Base-by-base conservation (phyloP, 352 stramenopile species). In the Phytophthora fragariaefolia region DNA sequence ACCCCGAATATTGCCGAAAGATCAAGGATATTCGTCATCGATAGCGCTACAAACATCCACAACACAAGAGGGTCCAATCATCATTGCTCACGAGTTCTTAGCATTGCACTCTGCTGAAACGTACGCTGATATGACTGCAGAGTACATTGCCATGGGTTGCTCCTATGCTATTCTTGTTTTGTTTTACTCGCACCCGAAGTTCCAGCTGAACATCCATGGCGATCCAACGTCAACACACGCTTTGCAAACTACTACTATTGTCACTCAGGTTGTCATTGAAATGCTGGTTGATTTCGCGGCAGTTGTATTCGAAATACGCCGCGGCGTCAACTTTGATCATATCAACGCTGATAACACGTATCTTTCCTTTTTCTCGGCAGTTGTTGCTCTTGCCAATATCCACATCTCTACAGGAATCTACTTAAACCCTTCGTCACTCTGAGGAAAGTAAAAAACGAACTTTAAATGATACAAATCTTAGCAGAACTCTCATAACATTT, bases 101-200 rank as follows among this genome's bases (percentile, higher is more conserved):
- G 24, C 51, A 17, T 55, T 75, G 5, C 67, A 75, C 26, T 54
- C 50, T 10, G 67, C 56, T 13, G 67, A 71, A 23, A 52, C 66
- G n/a, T 58, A 74, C 46, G 68, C 65, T 4, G 64, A 79, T 28
- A 82, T 83, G 70, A 60, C 59, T 18, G 65, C 70, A 20, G 75
- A 84, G 63, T 87, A 87, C 50, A 79, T 84, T 3, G 75, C 77
- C 0, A 77, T 82, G 46, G 65, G 66, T 1, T 74, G 73, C 18
- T 83, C 67, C 1, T 66, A 66, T 18, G 50, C 55, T 1, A 74
- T 77, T 12, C 26, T 77, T 24, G 59, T 66, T 13, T 51, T 84
- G 6, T 76, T 73, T 30, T 60, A 52, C 22, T 66, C 71, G 26
- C 75, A 81, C 24, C 47, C 51, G 8, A 38, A 38, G 7, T 17